Evolutionary conservation across 2,329 filamentous ascomycete genomes (phyloP).

Genomic region (Talaromyces sp.): DNA sequence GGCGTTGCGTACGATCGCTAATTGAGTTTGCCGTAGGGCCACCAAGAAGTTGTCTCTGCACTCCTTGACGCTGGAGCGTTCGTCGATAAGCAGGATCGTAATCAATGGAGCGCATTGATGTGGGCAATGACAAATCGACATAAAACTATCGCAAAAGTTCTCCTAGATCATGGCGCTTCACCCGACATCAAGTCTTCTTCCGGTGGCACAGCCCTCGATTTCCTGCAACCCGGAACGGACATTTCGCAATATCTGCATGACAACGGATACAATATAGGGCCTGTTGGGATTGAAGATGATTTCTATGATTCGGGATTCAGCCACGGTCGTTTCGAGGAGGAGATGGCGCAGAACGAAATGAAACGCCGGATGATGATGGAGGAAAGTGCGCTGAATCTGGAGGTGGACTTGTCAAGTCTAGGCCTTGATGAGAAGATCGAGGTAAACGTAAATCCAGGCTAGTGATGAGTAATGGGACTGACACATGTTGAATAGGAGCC

Average conservation of each 20-base stretch:
- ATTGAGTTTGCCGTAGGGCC: conserved; percentile 57
- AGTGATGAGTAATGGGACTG: neutral
- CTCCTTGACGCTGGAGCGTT: conserved; percentile 81
- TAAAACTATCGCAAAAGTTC: conserved; percentile 87
- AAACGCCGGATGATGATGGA: conserved; percentile 94
- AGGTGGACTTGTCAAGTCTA: conserved; percentile 92
- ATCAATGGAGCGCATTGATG: conserved; percentile 97
- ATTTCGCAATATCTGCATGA: conserved; percentile 94
- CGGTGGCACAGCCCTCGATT: conserved; percentile 91
- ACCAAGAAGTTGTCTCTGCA: conserved; percentile 80
- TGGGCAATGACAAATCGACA: conserved; percentile 99
- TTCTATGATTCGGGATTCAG: conserved; percentile 92
- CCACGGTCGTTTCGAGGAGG: conserved; percentile 92
- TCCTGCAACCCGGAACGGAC: conserved; percentile 90
- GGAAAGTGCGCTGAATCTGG: conserved; percentile 93
- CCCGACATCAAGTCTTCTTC: conserved; percentile 92
- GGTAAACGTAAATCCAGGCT: conserved; percentile 48
- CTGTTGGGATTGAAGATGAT: conserved; percentile 60
- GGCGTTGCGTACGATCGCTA: neutral
- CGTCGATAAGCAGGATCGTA: conserved; percentile 90
- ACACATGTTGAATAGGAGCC: conserved; percentile 40
- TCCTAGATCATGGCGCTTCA: conserved; percentile 92
- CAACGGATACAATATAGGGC: conserved; percentile 71
- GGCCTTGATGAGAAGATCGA: conserved; percentile 95
- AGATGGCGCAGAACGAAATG: conserved; percentile 94